Evolutionary conservation across 352 stramenopile species (phyloP).

Genomic region (Heterotrichella gracilis): DNA sequence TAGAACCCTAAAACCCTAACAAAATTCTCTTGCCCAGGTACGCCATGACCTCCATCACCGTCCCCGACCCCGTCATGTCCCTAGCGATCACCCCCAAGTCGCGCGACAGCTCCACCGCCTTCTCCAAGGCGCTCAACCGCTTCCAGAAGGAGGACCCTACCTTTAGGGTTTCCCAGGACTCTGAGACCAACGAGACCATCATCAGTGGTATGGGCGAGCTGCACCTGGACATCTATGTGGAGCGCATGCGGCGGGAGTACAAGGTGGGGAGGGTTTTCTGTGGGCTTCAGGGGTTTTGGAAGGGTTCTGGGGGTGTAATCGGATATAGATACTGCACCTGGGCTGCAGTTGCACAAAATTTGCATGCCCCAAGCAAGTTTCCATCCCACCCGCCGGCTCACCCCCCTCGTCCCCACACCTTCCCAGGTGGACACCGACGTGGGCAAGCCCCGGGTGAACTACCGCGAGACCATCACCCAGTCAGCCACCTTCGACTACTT

Average conservation of each 20-base stretch:
- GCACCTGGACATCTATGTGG: constrained; percentile 83
- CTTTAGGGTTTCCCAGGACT: constrained; percentile 66
- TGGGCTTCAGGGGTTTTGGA: no score
- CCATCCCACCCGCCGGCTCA: no score
- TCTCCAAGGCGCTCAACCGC: constrained; percentile 55
- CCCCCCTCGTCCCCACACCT: no score
- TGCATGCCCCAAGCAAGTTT: no score
- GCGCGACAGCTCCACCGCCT: constrained; percentile 58
- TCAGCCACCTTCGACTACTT: constrained; percentile 83
- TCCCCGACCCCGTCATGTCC: constrained; percentile 87
- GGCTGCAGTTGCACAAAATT: no score
- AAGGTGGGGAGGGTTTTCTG: no score
- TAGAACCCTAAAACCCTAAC: no score
- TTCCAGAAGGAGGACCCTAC: constrained; percentile 76
- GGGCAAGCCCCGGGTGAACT: constrained; percentile 71
- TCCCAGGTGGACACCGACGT: constrained; percentile 50
- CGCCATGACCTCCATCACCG: constrained; percentile 79
- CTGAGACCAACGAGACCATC: constrained; percentile 89
- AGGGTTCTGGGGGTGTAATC: no score
- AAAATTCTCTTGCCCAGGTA: no score
- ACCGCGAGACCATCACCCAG: constrained; percentile 73
- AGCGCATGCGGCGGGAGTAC: constrained; percentile 88
- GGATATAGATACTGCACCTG: no score
- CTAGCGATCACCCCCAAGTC: constrained; percentile 74
- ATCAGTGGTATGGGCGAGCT: constrained; percentile 93